These are phyloP conservation scores for Sinapis alba DNA, from an alignment of 441 rosid species.

Conservation along the genomic window DNA sequence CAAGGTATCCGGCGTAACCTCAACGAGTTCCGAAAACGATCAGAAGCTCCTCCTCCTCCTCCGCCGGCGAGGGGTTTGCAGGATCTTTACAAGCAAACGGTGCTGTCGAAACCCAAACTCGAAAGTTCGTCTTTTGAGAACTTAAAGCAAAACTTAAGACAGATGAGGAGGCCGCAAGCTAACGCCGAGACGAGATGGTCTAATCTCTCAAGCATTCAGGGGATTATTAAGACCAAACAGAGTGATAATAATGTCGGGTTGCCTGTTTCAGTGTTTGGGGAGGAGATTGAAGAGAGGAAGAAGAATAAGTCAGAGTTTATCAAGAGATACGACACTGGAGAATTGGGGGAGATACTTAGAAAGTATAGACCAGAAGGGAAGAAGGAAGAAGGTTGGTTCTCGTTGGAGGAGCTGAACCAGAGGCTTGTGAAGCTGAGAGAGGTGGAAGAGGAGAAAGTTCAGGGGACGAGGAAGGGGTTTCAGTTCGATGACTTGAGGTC, in stretches of 20 bases:
- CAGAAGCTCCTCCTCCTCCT: slow-evolving; percentile 17
- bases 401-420: slow-evolving; percentile 68
- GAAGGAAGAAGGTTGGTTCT: slow-evolving; percentile 51
- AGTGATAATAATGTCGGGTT: slow-evolving; percentile 34
- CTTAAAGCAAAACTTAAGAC: slow-evolving; percentile 46
- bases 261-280: slow-evolving; percentile 44
- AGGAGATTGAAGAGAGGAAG: slow-evolving; percentile 37
- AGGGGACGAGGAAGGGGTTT: not conserved
- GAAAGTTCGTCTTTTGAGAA: slow-evolving; percentile 4
- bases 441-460: slow-evolving; percentile 48
- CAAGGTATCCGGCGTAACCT: slow-evolving; percentile 51
- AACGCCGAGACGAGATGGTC: slow-evolving; percentile 18
- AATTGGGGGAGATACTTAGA: slow-evolving; percentile 60
- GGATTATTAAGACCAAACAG: slow-evolving; percentile 31
- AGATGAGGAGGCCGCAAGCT: slow-evolving; percentile 32
- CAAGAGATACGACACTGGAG: slow-evolving; percentile 38
- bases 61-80: slow-evolving; percentile 37
- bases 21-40: slow-evolving; percentile 43
- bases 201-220: slow-evolving; percentile 23
- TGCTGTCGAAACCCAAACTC: slow-evolving; percentile 23
- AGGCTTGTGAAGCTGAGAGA: slow-evolving; percentile 65
- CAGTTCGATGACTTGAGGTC: slow-evolving; percentile 32
- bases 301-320: slow-evolving; percentile 41
- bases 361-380: slow-evolving; percentile 49
- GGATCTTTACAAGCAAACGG: slow-evolving; percentile 44